phyloP scores from a whole-genome alignment of 495 filamentous ascomycete species.

The Thermothielavioides terrestris region DNA sequence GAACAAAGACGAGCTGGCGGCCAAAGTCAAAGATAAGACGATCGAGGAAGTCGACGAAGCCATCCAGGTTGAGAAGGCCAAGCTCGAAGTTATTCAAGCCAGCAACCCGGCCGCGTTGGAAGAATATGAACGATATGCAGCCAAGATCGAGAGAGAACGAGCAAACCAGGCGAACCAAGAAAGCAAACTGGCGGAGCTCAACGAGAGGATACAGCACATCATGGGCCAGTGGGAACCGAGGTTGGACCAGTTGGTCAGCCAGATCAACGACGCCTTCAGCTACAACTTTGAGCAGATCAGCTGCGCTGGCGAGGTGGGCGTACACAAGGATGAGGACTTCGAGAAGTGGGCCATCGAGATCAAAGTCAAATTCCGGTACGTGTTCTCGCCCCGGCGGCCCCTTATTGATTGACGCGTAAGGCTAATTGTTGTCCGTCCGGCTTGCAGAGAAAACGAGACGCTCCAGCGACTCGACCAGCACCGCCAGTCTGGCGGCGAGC shows the following conservation, averaged over 20 bases:
- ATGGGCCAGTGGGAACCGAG: slow-evolving; percentile 71
- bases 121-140: slow-evolving; percentile 65
- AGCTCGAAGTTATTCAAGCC: slow-evolving; percentile 70
- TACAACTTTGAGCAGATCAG: slow-evolving; percentile 88
- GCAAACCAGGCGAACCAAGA: slow-evolving; percentile 33
- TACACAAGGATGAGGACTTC: slow-evolving; percentile 80
- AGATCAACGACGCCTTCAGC: slow-evolving; percentile 82
- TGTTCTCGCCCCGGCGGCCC: neutral
- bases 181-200: slow-evolving; percentile 47
- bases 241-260: slow-evolving; percentile 65
- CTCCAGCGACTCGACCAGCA: slow-evolving; percentile 81
- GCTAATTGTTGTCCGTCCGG: neutral
- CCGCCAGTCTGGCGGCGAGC: slow-evolving; percentile 92
- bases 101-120: slow-evolving; percentile 67
- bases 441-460: slow-evolving; percentile 61
- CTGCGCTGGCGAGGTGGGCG: slow-evolving; percentile 83
- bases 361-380: slow-evolving; percentile 83
- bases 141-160: slow-evolving; percentile 38
- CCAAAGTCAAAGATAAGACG: slow-evolving; percentile 32
- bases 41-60: slow-evolving; percentile 61
- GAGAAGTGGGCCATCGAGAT: slow-evolving; percentile 92
- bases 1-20: slow-evolving; percentile 25
- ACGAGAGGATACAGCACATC: slow-evolving; percentile 45
- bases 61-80: slow-evolving; percentile 63
- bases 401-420: neutral